Evolutionary conservation across 345 rosid genomes (phyloP).

Genomic region (Raphanus raphanistrum): DNA sequence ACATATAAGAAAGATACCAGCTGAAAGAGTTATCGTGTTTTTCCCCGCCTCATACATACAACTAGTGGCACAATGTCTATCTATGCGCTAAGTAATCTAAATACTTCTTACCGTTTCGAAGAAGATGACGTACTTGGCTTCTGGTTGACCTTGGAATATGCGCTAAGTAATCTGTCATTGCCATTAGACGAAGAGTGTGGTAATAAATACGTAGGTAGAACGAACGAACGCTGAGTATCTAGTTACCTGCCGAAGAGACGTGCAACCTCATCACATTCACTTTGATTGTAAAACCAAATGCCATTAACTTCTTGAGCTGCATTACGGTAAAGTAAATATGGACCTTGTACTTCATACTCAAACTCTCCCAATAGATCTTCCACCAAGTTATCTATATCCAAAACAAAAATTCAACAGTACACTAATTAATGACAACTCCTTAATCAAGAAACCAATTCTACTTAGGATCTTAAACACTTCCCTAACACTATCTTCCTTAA

Average conservation of each 20-base stretch:
- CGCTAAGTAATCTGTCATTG: constrained; percentile 70
- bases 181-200: background rate
- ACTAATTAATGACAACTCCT: constrained; percentile 7
- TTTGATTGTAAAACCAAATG: constrained; percentile 93
- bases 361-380: constrained; percentile 90
- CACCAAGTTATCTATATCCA: constrained; percentile 73
- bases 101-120: constrained; percentile 36
- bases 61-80: background rate
- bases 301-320: constrained; percentile 96
- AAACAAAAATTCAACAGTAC: constrained; percentile 19
- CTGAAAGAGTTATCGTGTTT: background rate
- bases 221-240: background rate
- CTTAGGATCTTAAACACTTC: background rate
- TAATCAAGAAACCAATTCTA: background rate
- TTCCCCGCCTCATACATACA: background rate
- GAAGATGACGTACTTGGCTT: constrained; percentile 61
- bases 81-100: background rate
- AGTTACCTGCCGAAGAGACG: constrained; percentile 47
- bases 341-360: constrained; percentile 93
- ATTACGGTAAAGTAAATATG: constrained; percentile 89
- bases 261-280: constrained; percentile 92
- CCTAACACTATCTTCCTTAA: too few relatives aligned
- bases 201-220: background rate
- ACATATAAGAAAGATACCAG: background rate
- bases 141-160: constrained; percentile 83